Evolutionary conservation across 768 basidiomycete species (phyloP).

Genomic region (Auriscalpium orientale): DNA sequence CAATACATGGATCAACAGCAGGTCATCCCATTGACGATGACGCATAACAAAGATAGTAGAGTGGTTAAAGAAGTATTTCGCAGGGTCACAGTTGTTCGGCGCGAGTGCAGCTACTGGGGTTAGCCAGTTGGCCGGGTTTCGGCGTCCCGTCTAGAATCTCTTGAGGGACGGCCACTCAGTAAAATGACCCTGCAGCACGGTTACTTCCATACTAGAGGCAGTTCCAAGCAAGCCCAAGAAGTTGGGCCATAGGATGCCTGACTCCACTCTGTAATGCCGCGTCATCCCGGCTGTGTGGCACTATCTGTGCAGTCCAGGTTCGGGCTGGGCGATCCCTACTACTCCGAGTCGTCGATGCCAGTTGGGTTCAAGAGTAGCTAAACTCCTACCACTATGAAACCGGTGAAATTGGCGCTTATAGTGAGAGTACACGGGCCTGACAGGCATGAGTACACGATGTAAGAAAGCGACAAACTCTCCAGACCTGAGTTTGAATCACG

Average conservation of each 20-base stretch:
- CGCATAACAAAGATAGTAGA: constrained; percentile 66
- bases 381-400: constrained; percentile 47
- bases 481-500: constrained; percentile 50
- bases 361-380: too few species aligned
- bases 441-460: not conserved
- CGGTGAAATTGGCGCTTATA: constrained; percentile 49
- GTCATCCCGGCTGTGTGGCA: constrained; percentile 54
- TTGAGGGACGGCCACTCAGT: constrained; percentile 64
- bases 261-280: constrained; percentile 74
- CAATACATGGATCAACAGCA: not conserved
- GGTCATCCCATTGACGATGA: not conserved
- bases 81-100: constrained; percentile 47
- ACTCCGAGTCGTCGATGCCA: too few species aligned
- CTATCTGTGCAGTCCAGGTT: constrained; percentile 46
- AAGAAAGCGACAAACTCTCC: too few species aligned
- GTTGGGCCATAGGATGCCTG: constrained; percentile 75
- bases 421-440: constrained; percentile 57
- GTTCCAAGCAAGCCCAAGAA: constrained; percentile 32
- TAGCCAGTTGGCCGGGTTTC: constrained; percentile 63
- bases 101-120: constrained; percentile 54
- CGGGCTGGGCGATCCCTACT: constrained; percentile 14
- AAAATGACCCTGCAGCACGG: constrained; percentile 63
- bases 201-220: not conserved
- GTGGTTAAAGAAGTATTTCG: constrained; percentile 57
- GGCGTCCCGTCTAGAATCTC: constrained; percentile 59